Evolutionary conservation across 2,329 filamentous ascomycete genomes (phyloP).

Genomic region (Colletotrichum tofieldiae): DNA sequence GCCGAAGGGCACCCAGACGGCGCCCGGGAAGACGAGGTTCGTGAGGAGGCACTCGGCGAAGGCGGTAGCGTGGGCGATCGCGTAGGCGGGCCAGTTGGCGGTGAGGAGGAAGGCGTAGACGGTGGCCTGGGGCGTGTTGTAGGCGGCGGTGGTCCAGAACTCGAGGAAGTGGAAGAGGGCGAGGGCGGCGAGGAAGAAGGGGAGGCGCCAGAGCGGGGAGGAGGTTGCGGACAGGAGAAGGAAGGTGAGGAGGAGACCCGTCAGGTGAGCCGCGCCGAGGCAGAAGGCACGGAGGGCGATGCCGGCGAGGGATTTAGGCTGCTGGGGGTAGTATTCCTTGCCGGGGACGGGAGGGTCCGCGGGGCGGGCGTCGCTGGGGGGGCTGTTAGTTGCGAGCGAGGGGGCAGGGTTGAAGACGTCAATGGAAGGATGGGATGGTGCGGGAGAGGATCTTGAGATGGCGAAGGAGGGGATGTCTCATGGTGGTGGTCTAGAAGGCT

Average conservation of each 20-base stretch:
- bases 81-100: conserved; percentile 88
- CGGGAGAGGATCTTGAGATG: background rate
- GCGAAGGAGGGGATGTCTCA: background rate
- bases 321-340: conserved; percentile 60
- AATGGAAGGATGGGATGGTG: conserved; percentile 17
- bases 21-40: conserved; percentile 67
- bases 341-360: conserved; percentile 47
- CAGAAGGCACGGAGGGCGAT: conserved; percentile 72
- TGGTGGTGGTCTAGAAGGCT: conserved; percentile 1
- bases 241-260: conserved; percentile 52
- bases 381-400: conserved; percentile 44
- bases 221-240: conserved; percentile 55
- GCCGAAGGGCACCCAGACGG: conserved; percentile 63
- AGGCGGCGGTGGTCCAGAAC: conserved; percentile 89
- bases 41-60: conserved; percentile 80
- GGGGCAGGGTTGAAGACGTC: background rate
- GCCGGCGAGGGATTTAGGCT: conserved; percentile 71
- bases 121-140: conserved; percentile 82
- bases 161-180: conserved; percentile 95
- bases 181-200: conserved; percentile 79
- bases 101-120: conserved; percentile 86
- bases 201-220: conserved; percentile 72
- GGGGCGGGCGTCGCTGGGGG: conserved; percentile 30
- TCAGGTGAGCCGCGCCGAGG: conserved; percentile 63
- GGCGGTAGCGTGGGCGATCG: conserved; percentile 84